Base-by-base conservation (phyloP, 2,329 filamentous ascomycete species). In the Dichotomopilus funicola region DNA sequence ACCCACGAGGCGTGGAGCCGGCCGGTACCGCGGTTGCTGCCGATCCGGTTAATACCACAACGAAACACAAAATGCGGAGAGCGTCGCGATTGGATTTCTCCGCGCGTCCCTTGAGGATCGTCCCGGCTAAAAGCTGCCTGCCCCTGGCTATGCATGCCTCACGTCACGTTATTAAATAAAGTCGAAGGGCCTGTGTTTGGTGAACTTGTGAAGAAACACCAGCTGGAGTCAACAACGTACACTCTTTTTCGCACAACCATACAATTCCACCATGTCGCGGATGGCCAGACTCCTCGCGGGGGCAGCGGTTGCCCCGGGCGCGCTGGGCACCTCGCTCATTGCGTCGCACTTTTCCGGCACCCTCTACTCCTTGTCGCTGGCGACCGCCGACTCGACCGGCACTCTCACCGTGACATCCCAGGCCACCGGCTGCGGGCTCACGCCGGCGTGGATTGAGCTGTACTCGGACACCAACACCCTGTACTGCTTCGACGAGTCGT, bases 401-500 rank as follows among this genome's bases (percentile, higher is more conserved):
- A 58, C 59, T 27, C 53, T 63, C 6, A 54, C 61, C 11, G 51
- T 61, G 9, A 54, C 52, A 31, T 61, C 59, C 4, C 57, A 62
- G 52, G 37, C 61, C n/a, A 54, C 38, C 7, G 62, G 61, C 2
- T 64, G 62, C 42, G 62, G 62, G 19, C 49, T 43, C 10, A 63
- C 59, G 6, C 62, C 62, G 3, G 61, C 42, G 8, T 64, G 62
- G 62, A 19, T 64, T 33, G 48, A 63, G 54, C 38, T 55, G 27
- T 61, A 62, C 42, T 46, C 55, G 3, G 62, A 62, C 47, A 38
- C 55, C 1, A 52, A 55, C 36, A 56, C 54, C 43, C 50, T 63
- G 33, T 64, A 64, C 54, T 64, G 62, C 54, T 63, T 64, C 46
- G 59, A 64, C 38, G 62, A 64, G 58, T 61, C 58, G 5, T 64